A percentile compares a stretch with the other conserved stretches of the same genome.
Evolutionary conservation across 2,329 filamentous ascomycete genomes (phyloP).

Genomic region (Paracamarosporium sp.): DNA sequence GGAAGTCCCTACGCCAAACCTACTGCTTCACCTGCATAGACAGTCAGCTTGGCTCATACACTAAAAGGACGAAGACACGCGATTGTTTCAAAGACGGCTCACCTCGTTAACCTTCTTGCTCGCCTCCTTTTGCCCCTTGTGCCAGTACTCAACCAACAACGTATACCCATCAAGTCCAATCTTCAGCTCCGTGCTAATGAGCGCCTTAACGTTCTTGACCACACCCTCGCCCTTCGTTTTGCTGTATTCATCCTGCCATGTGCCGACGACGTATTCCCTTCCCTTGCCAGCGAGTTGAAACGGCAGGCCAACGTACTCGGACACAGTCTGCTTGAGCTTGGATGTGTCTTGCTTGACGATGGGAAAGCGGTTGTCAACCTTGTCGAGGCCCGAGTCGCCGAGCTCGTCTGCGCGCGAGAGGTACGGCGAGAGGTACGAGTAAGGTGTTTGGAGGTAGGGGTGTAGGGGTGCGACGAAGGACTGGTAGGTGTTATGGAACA

Average conservation of each 20-base stretch:
- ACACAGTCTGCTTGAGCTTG: constrained; percentile 45
- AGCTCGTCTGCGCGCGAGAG: constrained; percentile 76
- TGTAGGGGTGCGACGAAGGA: constrained; percentile 79
- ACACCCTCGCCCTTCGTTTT: constrained; percentile 45
- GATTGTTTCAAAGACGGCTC: constrained; percentile 4
- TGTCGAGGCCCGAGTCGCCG: constrained; percentile 45
- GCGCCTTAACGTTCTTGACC: constrained; percentile 44
- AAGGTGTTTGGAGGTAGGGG: constrained; percentile 79
- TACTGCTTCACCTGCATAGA: constrained; percentile 2
- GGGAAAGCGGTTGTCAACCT: constrained; percentile 46
- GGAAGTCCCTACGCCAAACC: background rate
- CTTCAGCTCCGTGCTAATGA: constrained; percentile 49
- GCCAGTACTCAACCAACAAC: constrained; percentile 37
- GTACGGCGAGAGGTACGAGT: constrained; percentile 84
- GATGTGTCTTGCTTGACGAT: constrained; percentile 58
- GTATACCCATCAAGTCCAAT: constrained; percentile 42
- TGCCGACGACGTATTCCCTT: constrained; percentile 43
- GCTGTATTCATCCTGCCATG: constrained; percentile 48
- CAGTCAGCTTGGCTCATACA: background rate
- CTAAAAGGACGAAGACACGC: background rate
- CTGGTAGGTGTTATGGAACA: constrained; percentile 77
- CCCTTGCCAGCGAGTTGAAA: constrained; percentile 31
- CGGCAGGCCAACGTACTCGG: constrained; percentile 35
- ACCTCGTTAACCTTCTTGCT: constrained; percentile 43
- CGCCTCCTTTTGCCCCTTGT: constrained; percentile 41